These are phyloP conservation scores for Hypoxylon subgilvum DNA, from an alignment of 495 filamentous ascomycete species.

Conservation along the genomic window DNA sequence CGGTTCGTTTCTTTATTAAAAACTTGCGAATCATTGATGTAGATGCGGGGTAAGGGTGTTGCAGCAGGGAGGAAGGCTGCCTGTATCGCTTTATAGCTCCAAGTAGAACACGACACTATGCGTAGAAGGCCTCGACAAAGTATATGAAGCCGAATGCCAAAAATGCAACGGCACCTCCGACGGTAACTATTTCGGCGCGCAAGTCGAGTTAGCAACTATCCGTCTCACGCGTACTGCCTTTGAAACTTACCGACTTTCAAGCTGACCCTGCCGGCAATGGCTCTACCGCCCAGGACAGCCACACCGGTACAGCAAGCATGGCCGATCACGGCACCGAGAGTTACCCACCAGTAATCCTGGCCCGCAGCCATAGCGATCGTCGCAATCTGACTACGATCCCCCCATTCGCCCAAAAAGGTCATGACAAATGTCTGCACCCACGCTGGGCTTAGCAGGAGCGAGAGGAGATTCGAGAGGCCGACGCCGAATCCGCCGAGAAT, in stretches of 20 bases:
- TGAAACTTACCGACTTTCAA: slow-evolving; percentile 88
- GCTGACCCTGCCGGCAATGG: slow-evolving; percentile 92
- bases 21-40: slow-evolving; percentile 20
- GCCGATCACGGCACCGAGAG: slow-evolving; percentile 82
- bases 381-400: slow-evolving; percentile 95
- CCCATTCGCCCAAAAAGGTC: slow-evolving; percentile 99
- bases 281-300: slow-evolving; percentile 91
- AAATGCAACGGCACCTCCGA: slow-evolving; percentile 93
- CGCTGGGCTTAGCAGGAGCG: slow-evolving; percentile 86
- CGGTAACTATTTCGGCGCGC: slow-evolving; percentile 69
- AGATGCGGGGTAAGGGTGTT: neutral
- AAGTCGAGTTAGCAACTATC: slow-evolving; percentile 33
- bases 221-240: neutral
- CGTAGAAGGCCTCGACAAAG: slow-evolving; percentile 77
- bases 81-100: neutral
- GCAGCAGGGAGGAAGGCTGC: neutral
- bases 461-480: slow-evolving; percentile 85
- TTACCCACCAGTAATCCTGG: slow-evolving; percentile 99
- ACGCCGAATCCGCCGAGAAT: slow-evolving; percentile 49
- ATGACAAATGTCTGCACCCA: slow-evolving; percentile 99
- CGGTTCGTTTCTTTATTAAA: slow-evolving; percentile 11
- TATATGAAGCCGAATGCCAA: slow-evolving; percentile 91
- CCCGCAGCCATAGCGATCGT: slow-evolving; percentile 99
- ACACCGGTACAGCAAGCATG: slow-evolving; percentile 89
- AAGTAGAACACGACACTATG: slow-evolving; percentile 33